Percentiles rank a stretch among this genome's conserved stretches.
Evolutionary conservation across 805 yeast species (phyloP).

Genomic region (Starmerella cellae): DNA sequence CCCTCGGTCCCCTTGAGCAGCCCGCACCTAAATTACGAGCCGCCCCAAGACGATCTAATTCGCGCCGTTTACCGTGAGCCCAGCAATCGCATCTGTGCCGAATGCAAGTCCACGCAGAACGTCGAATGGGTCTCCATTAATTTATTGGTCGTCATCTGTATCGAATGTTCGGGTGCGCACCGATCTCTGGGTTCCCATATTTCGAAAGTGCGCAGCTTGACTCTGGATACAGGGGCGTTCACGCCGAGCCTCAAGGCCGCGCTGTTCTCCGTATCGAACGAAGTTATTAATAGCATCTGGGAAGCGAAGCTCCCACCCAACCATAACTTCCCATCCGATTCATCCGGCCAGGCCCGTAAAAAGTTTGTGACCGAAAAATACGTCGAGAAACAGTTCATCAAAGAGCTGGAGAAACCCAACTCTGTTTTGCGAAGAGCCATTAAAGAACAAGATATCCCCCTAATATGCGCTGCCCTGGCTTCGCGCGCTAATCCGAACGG

Average conservation of each 20-base stretch:
- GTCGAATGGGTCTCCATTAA: slow-evolving; percentile 87
- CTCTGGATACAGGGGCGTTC: slow-evolving; percentile 49
- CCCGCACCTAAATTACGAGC: neutral
- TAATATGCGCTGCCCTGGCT: slow-evolving; percentile 28
- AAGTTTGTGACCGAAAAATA: slow-evolving; percentile 58
- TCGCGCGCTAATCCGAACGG: slow-evolving; percentile 30
- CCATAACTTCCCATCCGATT: slow-evolving; percentile 27
- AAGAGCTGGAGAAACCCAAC: slow-evolving; percentile 26
- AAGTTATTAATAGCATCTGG: slow-evolving; percentile 43
- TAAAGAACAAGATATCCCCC: slow-evolving; percentile 23
- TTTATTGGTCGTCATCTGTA: slow-evolving; percentile 57
- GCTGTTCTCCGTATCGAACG: slow-evolving; percentile 45
- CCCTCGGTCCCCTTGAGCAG: neutral
- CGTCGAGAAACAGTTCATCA: slow-evolving; percentile 36
- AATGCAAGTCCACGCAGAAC: slow-evolving; percentile 47
- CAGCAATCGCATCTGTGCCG: slow-evolving; percentile 61
- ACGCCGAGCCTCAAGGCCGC: slow-evolving; percentile 47
- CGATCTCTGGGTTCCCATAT: slow-evolving; percentile 73
- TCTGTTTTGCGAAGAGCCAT: slow-evolving; percentile 28
- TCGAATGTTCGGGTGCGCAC: slow-evolving; percentile 80
- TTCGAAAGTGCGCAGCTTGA: slow-evolving; percentile 63
- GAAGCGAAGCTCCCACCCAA: slow-evolving; percentile 33
- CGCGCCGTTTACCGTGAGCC: slow-evolving; percentile 24
- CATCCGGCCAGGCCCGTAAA: slow-evolving; percentile 38
- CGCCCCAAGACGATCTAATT: slow-evolving; percentile 10